Conservation (phyloP, 306 rosid species). For the Datisca glomerata region DNA sequence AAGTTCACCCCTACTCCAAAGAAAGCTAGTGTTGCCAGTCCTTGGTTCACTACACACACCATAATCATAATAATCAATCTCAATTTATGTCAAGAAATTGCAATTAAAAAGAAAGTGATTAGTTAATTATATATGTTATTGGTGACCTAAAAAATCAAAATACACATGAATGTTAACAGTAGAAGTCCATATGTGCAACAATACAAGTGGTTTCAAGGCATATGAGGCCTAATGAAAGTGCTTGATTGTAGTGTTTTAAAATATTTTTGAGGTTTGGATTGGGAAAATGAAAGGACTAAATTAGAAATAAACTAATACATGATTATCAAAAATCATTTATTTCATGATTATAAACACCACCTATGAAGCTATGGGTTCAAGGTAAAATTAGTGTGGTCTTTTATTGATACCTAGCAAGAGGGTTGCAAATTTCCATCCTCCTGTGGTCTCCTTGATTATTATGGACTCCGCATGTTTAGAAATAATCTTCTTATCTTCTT, state of each 20-base stretch:
- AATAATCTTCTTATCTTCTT: background rate
- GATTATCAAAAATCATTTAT: no score
- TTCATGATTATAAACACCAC: background rate
- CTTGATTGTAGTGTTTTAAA: no score
- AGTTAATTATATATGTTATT: no score
- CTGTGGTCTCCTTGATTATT: slow-evolving; percentile 2
- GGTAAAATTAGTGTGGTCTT: no score
- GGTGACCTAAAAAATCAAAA: no score
- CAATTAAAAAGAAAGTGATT: background rate
- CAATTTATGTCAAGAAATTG: background rate
- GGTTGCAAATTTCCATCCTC: slow-evolving; percentile 32
- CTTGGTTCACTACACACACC: slow-evolving; percentile 35
- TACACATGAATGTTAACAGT: no score
- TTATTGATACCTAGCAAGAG: slow-evolving; percentile 44
- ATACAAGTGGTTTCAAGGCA: no score
- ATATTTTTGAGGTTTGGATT: no score
- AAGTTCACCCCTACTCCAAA: slow-evolving; percentile 57
- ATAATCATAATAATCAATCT: background rate
- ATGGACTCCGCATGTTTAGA: background rate
- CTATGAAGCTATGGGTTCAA: background rate
- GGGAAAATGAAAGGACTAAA: no score
- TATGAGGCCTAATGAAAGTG: no score
- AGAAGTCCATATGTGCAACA: no score
- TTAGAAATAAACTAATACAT: no score
- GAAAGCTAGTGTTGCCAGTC: slow-evolving; percentile 48